Evolutionary conservation across 2,329 filamentous ascomycete genomes (phyloP).

Genomic region (Colletotrichum limetticola): DNA sequence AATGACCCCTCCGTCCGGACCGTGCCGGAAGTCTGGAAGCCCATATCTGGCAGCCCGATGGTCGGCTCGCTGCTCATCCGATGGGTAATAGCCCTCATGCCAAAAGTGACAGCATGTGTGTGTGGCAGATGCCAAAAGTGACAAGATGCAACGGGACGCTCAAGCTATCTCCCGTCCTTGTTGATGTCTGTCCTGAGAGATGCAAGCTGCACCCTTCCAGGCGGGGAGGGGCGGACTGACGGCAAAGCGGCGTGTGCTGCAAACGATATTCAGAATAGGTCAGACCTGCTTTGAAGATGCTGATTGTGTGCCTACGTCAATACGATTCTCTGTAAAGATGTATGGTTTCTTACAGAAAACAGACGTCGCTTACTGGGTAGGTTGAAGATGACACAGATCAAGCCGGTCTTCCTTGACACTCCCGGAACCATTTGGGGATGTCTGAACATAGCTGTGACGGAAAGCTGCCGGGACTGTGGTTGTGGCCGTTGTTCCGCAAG

Average conservation of each 20-base stretch:
- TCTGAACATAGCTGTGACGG: not conserved
- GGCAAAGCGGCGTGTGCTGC: constrained; percentile 13
- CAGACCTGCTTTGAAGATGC: not conserved
- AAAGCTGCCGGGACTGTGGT: not conserved
- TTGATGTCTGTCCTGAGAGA: not conserved
- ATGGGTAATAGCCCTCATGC: not conserved
- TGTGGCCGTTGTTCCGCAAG: not conserved
- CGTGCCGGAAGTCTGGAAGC: not conserved
- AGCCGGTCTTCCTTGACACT: not conserved
- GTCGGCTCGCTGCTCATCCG: not conserved
- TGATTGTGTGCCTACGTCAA: too few relatives aligned
- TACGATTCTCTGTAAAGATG: not conserved
- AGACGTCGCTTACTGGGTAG: not conserved
- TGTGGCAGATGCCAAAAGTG: constrained; percentile 10
- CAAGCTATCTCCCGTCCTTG: not conserved
- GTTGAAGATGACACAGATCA: not conserved
- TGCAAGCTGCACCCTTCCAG: constrained; percentile 5
- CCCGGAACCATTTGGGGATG: not conserved
- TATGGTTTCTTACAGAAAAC: not conserved
- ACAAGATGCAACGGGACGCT: not conserved
- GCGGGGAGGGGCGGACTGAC: not conserved
- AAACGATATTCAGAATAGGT: constrained; percentile 12
- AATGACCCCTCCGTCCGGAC: not conserved
- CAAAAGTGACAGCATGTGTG: not conserved
- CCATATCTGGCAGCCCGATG: not conserved